Base-by-base conservation (phyloP, 2,329 filamentous ascomycete species). In the Trichoderma gracile region DNA sequence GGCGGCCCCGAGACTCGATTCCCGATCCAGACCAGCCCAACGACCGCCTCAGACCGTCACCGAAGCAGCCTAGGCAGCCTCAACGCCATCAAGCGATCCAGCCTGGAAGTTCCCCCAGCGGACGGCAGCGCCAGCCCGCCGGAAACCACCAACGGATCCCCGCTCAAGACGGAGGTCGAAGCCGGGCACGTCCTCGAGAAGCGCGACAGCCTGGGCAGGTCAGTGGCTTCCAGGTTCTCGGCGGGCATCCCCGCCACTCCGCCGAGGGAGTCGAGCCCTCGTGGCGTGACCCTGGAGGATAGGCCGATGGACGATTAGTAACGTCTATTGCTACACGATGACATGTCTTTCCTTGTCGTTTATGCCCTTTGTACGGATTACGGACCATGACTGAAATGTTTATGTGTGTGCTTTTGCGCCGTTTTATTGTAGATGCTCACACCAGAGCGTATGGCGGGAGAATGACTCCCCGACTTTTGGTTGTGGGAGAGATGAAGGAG, bases 71-170 rank as follows among this genome's bases (percentile, higher is more conserved):
- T 86, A 60, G 80, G 81, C 59, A 82, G 83, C 46, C 77, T 85
- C 19, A 79, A 77, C 60, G 73, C 78, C 56, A 72, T 81, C 65
- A 87, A 87, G 76, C 82, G 89, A 68, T 80, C 87, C 53, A 95
- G 91, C 72, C 84, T 97, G 2, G 92, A 96, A 71, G 93, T 97
- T 3, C 93, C 93, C 3, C 85, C 85, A 54, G 84, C 79, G 66
- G 81, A 84, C 6, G 60, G 63, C 46, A 78, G 81, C 30, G 43
- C 65, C 74, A 79, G 69, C 73, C 81, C 68, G 70, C 75, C 53
- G 2, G 71, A 77, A 15, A 77, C 78, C 33, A 70, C 77, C 49
- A 85, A 84, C 68, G 81, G 81, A 58, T 69, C 73, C 49, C 71
- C 72, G 21, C 59, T 66, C 50, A 73, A 72, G 63, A 62, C 58